A percentile compares a stretch with the other conserved stretches of the same genome.
These are phyloP conservation scores for Daldinia sp. DNA, from an alignment of 2,329 filamentous ascomycete genomes.

Conservation along the genomic window DNA sequence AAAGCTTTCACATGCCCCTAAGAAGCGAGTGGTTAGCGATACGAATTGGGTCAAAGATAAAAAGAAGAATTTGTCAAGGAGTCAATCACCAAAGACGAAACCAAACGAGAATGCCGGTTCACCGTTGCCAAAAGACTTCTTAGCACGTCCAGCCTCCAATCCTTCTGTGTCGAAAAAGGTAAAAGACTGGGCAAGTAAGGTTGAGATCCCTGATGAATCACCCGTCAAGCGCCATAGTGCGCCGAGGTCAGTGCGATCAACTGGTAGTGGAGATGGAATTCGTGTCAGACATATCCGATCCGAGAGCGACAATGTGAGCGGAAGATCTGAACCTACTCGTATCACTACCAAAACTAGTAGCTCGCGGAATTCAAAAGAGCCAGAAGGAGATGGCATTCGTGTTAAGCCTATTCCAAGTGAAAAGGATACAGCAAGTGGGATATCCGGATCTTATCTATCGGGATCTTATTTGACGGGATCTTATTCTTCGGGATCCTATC, in stretches of 20 bases:
- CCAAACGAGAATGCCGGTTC: constrained; percentile 47
- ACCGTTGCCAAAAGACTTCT: constrained; percentile 67
- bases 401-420: constrained; percentile 45
- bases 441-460: constrained; percentile 38
- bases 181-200: constrained; percentile 66
- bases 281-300: constrained; percentile 47
- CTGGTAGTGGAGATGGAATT: constrained; percentile 51
- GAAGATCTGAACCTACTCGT: constrained; percentile 35
- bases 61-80: constrained; percentile 58
- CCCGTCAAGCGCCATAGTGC: constrained; percentile 49
- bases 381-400: constrained; percentile 51
- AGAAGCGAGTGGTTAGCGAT: constrained; percentile 93
- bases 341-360: constrained; percentile 35
- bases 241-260: constrained; percentile 51
- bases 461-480: not conserved
- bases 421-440: constrained; percentile 34
- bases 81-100: constrained; percentile 50
- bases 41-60: constrained; percentile 81
- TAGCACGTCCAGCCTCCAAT: constrained; percentile 61
- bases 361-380: constrained; percentile 36
- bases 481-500: not conserved
- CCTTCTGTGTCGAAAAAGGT: constrained; percentile 67
- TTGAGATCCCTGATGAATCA: constrained; percentile 58
- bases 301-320: constrained; percentile 36
- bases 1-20: constrained; percentile 70